These are phyloP conservation scores for Linum tenue DNA, from an alignment of 345 rosid genomes.

Conservation along the genomic window DNA sequence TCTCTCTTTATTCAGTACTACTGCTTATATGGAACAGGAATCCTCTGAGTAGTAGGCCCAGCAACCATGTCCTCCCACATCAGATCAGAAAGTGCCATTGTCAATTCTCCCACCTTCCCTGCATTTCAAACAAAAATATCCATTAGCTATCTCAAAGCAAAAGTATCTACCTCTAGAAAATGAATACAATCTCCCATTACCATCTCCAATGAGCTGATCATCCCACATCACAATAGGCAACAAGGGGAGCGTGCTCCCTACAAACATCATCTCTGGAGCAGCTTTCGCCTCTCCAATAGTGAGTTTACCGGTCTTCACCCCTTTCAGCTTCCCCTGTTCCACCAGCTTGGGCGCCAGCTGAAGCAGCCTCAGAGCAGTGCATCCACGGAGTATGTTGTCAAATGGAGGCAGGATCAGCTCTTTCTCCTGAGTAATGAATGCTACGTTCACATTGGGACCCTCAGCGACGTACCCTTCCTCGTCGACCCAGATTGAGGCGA, in stretches of 20 bases:
- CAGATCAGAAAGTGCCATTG: conserved; percentile 56
- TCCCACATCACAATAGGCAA: conserved; percentile 60
- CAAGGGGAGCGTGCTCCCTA: conserved; percentile 61
- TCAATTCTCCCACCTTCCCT: conserved; percentile 61
- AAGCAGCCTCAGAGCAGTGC: conserved; percentile 68
- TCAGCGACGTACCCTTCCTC: conserved; percentile 48
- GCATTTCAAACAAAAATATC: conserved; percentile 10
- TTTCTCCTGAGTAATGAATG: conserved; percentile 40
- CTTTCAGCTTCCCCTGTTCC: conserved; percentile 38
- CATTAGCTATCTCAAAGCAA: neutral
- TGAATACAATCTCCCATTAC: conserved; percentile 18
- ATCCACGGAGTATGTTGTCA: conserved; percentile 54
- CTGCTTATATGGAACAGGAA: conserved; percentile 26
- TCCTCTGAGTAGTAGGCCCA: conserved; percentile 39
- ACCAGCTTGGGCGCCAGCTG: conserved; percentile 45
- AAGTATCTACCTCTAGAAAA: neutral
- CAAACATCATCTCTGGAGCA: conserved; percentile 51
- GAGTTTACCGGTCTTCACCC: conserved; percentile 32
- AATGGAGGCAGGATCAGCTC: conserved; percentile 50
- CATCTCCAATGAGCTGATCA: conserved; percentile 51
- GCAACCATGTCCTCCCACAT: conserved; percentile 70
- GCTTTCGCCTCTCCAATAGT: conserved; percentile 42
- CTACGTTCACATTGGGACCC: conserved; percentile 67
- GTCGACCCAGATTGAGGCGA: conserved; percentile 60
- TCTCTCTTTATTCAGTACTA: neutral